A percentile compares a stretch with the other conserved stretches of the same genome.
Evolutionary conservation across 768 basidiomycete species (phyloP).

Genomic region (Suillus bovinus): DNA sequence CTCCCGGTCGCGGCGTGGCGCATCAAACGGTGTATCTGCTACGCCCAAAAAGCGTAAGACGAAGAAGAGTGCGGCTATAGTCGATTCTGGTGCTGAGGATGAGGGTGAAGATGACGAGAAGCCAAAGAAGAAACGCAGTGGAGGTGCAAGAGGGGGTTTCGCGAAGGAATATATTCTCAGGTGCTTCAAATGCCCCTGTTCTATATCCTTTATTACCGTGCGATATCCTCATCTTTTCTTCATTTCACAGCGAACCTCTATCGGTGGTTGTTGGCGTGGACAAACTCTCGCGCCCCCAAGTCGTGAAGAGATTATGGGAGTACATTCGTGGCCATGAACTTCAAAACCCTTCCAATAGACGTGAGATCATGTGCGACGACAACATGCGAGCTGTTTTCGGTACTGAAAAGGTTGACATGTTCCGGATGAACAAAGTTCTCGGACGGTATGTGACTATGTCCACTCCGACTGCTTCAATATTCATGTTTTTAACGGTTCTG

Average conservation of each 20-base stretch:
- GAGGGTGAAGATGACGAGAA: slow-evolving; percentile 44
- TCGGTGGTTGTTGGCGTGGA: slow-evolving; percentile 66
- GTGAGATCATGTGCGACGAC: slow-evolving; percentile 84
- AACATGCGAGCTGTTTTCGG: slow-evolving; percentile 73
- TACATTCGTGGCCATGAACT: slow-evolving; percentile 81
- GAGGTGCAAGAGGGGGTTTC: slow-evolving; percentile 69
- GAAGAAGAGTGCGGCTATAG: slow-evolving; percentile 55
- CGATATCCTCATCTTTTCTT: slow-evolving; percentile 9
- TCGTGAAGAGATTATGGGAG: slow-evolving; percentile 88
- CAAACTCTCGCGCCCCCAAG: slow-evolving; percentile 81
- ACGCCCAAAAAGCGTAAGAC: slow-evolving; percentile 47
- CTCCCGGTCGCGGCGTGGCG: slow-evolving; percentile 53
- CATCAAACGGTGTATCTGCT: slow-evolving; percentile 36
- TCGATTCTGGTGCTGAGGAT: slow-evolving; percentile 49
- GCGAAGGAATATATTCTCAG: slow-evolving; percentile 76
- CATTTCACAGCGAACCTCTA: slow-evolving; percentile 60
- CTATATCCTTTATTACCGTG: slow-evolving; percentile 5
- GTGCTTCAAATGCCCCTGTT: slow-evolving; percentile 36
- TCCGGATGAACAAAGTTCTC: slow-evolving; percentile 91
- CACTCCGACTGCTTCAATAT: background rate
- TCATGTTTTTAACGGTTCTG: slow-evolving; percentile 4
- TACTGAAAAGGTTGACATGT: slow-evolving; percentile 87
- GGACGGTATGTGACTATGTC: slow-evolving; percentile 72
- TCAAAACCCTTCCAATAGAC: slow-evolving; percentile 83
- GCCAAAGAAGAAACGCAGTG: slow-evolving; percentile 51